Evolutionary conservation across 2,329 filamentous ascomycete species (phyloP).

Genomic region (Zalaria obscura): DNA sequence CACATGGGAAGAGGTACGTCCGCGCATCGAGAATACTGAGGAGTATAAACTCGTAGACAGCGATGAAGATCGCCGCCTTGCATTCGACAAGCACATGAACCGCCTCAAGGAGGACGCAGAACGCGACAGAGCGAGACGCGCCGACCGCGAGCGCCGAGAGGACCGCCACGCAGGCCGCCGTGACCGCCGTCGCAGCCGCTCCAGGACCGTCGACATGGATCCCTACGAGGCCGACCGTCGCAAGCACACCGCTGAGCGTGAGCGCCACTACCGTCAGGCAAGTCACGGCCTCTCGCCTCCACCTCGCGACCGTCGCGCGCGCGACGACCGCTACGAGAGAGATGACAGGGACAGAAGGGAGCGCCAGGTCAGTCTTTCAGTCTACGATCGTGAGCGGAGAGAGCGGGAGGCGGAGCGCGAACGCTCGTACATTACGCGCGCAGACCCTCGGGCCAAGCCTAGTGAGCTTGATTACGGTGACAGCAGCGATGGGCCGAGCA

Average conservation of each 20-base stretch:
- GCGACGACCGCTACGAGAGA: constrained; percentile 12
- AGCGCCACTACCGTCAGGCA: constrained; percentile 79
- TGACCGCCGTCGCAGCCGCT: constrained; percentile 27
- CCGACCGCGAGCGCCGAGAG: constrained; percentile 33
- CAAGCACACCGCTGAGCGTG: constrained; percentile 84
- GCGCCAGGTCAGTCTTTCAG: constrained; percentile 34
- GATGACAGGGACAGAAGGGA: constrained; percentile 19
- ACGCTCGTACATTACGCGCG: constrained; percentile 66
- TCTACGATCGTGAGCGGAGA: constrained; percentile 75
- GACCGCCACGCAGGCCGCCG: constrained; percentile 31
- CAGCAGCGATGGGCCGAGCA: constrained; percentile 47
- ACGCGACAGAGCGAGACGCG: constrained; percentile 22
- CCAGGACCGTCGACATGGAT: constrained; percentile 75
- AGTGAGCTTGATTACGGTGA: constrained; percentile 90
- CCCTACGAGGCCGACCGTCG: constrained; percentile 90
- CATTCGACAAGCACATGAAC: constrained; percentile 84
- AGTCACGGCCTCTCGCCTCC: constrained; percentile 27
- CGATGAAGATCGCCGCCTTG: constrained; percentile 68
- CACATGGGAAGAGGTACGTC: constrained; percentile 76
- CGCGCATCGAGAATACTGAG: constrained; percentile 63
- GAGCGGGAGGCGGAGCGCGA: constrained; percentile 86
- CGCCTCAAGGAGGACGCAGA: constrained; percentile 88
- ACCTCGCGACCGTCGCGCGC: constrained; percentile 10
- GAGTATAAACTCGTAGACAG: constrained; percentile 74
- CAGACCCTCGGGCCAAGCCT: constrained; percentile 64